These are phyloP conservation scores for Haplosporangium sp. DNA, from an alignment of 371 early-diverging fungal genomes.

Conservation along the genomic window DNA sequence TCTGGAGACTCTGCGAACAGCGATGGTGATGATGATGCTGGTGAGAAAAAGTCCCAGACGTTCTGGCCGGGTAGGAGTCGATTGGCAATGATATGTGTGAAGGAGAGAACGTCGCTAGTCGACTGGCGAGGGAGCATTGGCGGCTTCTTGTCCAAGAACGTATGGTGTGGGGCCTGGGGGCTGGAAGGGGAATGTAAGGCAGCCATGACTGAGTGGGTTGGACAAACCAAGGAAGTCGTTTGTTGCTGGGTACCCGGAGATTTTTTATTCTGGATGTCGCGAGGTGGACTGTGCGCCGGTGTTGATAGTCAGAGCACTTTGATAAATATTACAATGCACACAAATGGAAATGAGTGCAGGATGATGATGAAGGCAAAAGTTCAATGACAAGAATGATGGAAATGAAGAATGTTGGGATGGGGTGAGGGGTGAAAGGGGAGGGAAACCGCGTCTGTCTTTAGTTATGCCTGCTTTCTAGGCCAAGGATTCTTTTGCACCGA, in stretches of 20 bases:
- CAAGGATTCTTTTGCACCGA: too few species aligned
- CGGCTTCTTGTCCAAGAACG: conserved; percentile 48
- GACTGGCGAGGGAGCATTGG: conserved; percentile 53
- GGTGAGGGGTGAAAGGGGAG: too few species aligned
- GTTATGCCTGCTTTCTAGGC: too few species aligned
- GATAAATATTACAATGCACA: too few species aligned
- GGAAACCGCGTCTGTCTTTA: too few species aligned
- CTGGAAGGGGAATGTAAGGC: conserved; percentile 13
- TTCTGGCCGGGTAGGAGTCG: conserved; percentile 41
- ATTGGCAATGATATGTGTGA: conserved; percentile 53
- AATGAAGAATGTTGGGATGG: too few species aligned
- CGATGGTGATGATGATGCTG: conserved; percentile 5
- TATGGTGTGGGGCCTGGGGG: conserved; percentile 33
- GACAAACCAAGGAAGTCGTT: too few species aligned
- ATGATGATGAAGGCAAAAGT: too few species aligned
- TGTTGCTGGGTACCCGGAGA: not conserved
- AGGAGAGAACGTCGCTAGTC: conserved; percentile 50
- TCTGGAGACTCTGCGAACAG: not conserved
- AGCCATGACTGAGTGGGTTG: conserved; percentile 4
- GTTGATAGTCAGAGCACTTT: too few species aligned
- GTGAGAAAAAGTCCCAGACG: conserved; percentile 54
- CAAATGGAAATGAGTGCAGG: too few species aligned
- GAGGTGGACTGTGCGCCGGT: conserved; percentile 9
- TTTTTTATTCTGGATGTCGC: not conserved
- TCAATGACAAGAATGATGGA: too few species aligned